Evolutionary conservation across 306 rosid genomes (phyloP), one percentile per base, ranked within the genome.

Genomic region (Cucumis hystrix): DNA sequence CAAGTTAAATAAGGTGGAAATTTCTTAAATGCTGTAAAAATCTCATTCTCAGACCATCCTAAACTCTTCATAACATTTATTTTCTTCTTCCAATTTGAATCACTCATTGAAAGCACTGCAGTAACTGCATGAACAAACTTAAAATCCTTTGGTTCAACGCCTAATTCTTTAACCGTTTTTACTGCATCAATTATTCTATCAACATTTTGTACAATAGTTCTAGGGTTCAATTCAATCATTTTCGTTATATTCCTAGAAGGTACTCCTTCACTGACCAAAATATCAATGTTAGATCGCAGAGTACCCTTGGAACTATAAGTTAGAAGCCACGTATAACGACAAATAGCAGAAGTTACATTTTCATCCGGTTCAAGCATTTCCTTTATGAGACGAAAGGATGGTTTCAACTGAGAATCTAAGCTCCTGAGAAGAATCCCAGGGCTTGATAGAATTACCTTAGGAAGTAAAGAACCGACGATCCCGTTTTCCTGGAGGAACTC

Each of bases 11-110:
- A 75, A 18, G 0, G 3, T 20, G 82, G 82, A 8, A 25, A 35
- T 55, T 23, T 55, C 49, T 69, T 70, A 8, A 75, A 74, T 13
- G 60, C 56, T 14, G 3, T 23, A 6, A 52, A 41, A 75, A 80
- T 43, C 7, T 52, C 79, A 12, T 74, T 39, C 39, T 80, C 83
- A 7, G 83, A 75, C 79, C 79, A 80, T 21, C 83, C 83, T 40
- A 74, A 80, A 40, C 79, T 75, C 79, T 80, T 75, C 12, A 75
- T 75, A 43, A 64, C 56, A 12, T 54, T 37, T 6, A 80, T 8
- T 75, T 80, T 80, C 30, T 52, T 79, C 18, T 30, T 69, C 82
- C 77, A 69, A 25, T 25, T 79, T 28, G 82, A 25, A 20, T 79
- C 82, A 2, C 58, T 79, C 81, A 69, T 25, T 13, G 77, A 79